These are phyloP conservation scores for Veloboletus limbatus DNA, from an alignment of 1,284 basidiomycete genomes.

Conservation along the genomic window DNA sequence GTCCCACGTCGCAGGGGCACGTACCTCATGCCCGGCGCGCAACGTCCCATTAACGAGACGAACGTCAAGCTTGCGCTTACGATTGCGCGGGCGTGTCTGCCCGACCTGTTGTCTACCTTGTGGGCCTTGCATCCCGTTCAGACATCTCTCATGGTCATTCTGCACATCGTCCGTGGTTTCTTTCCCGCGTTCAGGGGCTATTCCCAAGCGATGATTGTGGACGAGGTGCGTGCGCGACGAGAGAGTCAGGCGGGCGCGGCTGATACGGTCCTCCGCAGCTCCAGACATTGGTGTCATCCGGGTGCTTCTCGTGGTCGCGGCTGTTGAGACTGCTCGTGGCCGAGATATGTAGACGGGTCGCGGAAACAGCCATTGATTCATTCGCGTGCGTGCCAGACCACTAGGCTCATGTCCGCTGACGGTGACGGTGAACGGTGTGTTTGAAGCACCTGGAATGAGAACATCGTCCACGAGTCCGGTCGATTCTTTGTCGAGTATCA, in stretches of 20 bases:
- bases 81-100: slow-evolving; percentile 51
- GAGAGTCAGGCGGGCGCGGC: no score
- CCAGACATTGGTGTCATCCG: slow-evolving; percentile 61
- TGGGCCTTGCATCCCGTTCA: slow-evolving; percentile 66
- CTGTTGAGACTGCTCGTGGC: slow-evolving; percentile 53
- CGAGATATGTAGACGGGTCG: slow-evolving; percentile 60
- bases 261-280: no score
- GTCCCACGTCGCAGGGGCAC: slow-evolving; percentile 41
- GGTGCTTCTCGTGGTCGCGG: slow-evolving; percentile 61
- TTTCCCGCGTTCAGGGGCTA: slow-evolving; percentile 79
- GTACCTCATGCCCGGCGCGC: slow-evolving; percentile 62
- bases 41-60: slow-evolving; percentile 51
- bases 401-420: slow-evolving; percentile 15
- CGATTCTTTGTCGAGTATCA: slow-evolving; percentile 70
- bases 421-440: slow-evolving; percentile 14
- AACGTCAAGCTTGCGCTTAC: slow-evolving; percentile 57
- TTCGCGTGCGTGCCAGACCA: slow-evolving; percentile 56
- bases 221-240: no score
- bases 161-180: slow-evolving; percentile 68
- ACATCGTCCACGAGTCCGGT: slow-evolving; percentile 64
- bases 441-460: slow-evolving; percentile 64
- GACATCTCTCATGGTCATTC: slow-evolving; percentile 58
- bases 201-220: slow-evolving; percentile 78
- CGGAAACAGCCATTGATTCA: slow-evolving; percentile 65
- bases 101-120: slow-evolving; percentile 55